These are phyloP conservation scores for Aspergillus bridgeri DNA, from an alignment of 495 filamentous ascomycete genomes.

Conservation along the genomic window DNA sequence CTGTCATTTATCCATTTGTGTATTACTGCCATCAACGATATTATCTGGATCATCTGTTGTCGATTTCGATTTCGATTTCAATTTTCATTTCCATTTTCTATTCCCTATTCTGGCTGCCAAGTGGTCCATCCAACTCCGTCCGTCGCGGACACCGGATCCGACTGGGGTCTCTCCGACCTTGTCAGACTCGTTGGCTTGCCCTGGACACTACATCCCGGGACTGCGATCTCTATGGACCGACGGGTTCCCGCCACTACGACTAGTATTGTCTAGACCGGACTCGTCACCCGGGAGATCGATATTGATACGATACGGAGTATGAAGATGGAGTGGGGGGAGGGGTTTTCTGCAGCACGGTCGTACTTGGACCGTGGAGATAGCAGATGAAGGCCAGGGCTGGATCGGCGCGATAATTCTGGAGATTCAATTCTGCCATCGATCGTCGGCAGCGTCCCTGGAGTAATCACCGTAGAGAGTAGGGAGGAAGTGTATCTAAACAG, in stretches of 20 bases:
- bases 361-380: neutral
- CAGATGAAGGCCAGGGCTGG: neutral
- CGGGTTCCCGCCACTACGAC: too few species aligned
- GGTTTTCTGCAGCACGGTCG: neutral
- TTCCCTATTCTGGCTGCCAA: neutral
- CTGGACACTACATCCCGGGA: conserved; percentile 24
- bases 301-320: neutral
- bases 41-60: too few species aligned
- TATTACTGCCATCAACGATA: too few species aligned
- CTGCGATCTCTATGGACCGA: conserved; percentile 1
- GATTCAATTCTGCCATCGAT: neutral
- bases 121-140: conserved; percentile 25
- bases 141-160: neutral
- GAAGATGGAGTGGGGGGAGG: too few species aligned
- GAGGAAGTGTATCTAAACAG: too few species aligned
- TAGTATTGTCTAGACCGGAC: neutral
- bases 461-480: too few species aligned
- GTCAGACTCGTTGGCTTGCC: conserved; percentile 15
- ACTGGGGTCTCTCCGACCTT: neutral
- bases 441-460: too few species aligned
- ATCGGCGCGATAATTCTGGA: neutral
- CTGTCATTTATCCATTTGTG: too few species aligned
- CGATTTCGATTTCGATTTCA: too few species aligned
- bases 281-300: neutral
- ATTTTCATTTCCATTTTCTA: too few species aligned